Evolutionary conservation across 2,329 filamentous ascomycete genomes (phyloP).

Genomic region (Colletotrichum sp.): DNA sequence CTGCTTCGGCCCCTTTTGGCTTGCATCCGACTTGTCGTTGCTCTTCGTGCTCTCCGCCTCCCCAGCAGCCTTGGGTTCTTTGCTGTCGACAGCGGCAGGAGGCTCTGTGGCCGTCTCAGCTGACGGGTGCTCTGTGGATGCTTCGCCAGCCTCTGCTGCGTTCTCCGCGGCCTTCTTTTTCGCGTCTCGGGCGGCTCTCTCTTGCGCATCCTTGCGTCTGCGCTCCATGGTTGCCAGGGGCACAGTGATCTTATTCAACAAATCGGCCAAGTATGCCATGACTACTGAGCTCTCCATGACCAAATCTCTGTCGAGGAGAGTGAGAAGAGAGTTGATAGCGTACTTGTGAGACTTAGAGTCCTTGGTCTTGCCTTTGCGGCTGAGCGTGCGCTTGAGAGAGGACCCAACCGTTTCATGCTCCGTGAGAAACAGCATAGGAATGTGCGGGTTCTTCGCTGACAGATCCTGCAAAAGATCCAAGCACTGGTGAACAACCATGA

Average conservation of each 20-base stretch:
- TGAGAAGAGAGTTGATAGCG: constrained; percentile 88
- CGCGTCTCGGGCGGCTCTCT: constrained; percentile 48
- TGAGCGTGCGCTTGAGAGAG: constrained; percentile 76
- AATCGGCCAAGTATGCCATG: constrained; percentile 89
- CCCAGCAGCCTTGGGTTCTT: not conserved
- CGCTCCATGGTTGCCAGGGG: constrained; percentile 84
- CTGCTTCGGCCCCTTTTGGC: constrained; percentile 59
- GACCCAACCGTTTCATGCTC: constrained; percentile 83
- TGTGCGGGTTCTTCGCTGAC: constrained; percentile 82
- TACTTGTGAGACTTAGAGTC: constrained; percentile 86
- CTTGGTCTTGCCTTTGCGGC: constrained; percentile 87
- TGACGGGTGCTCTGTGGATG: constrained; percentile 20
- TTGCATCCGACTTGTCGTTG: constrained; percentile 43
- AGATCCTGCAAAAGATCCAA: constrained; percentile 84
- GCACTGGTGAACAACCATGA: constrained; percentile 96
- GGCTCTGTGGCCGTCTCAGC: constrained; percentile 25
- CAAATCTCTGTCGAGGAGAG: constrained; percentile 87
- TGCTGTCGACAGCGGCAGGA: constrained; percentile 9
- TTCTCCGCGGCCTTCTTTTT: constrained; percentile 36
- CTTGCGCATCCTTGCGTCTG: constrained; percentile 74
- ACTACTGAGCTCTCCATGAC: constrained; percentile 97
- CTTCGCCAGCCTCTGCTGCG: constrained; percentile 9
- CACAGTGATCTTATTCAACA: constrained; percentile 87
- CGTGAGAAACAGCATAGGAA: constrained; percentile 90
- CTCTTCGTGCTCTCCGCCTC: constrained; percentile 33